Evolutionary conservation across 2,329 filamentous ascomycete species (phyloP), one percentile per base, ranked within the genome.

Genomic region (Neoscytalidium dimidiatum): DNA sequence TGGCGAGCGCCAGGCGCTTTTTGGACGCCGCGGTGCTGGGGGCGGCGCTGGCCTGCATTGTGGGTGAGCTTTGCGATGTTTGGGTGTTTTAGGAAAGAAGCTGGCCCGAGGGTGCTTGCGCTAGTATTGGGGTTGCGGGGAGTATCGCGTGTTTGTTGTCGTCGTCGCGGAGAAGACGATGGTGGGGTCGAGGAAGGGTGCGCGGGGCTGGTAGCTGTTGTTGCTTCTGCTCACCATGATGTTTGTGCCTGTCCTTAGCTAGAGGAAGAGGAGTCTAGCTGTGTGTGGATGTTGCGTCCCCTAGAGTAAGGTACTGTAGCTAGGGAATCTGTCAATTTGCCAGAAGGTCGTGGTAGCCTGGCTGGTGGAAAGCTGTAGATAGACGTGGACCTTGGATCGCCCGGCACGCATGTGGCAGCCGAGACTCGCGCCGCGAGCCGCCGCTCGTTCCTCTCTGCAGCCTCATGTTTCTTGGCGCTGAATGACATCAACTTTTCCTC

Each of bases 1-100:
- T 94, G 72, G 95, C 92, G 77, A 99, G 92, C 79, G 95, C 95
- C 69, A 99, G 90, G 82, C 94, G 92, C 87, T 99, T 90, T 78
- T 88, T 88, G 63, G 87, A 87, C 56, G 75, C 73, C 65, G 53
- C 38, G 21, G 31, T 41, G 75, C 72, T 67, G 73, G 72, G 69
- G 26, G 56, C 38, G 56, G 38, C 33, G 52, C 70, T 66, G 70
- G 80, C 78, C 77, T 81, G 65, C 58, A 51, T 60, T 13, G 52
- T 58, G 35, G 41, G 28, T 11, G 31, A 11, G 28, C 7, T 28
- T 35, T 61, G 13, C 2, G 57, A 14, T 8, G 4, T 8, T 48
- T 7, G 9, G 41, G n/a, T 7, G 6, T 29, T 19, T 11, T 33
- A 3, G 1, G 43, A 4, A 29, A 13, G 38, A 17, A 1, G 7